These are phyloP conservation scores for Corinectria fuckeliana DNA, from an alignment of 2,329 filamentous ascomycete species.

Conservation along the genomic window DNA sequence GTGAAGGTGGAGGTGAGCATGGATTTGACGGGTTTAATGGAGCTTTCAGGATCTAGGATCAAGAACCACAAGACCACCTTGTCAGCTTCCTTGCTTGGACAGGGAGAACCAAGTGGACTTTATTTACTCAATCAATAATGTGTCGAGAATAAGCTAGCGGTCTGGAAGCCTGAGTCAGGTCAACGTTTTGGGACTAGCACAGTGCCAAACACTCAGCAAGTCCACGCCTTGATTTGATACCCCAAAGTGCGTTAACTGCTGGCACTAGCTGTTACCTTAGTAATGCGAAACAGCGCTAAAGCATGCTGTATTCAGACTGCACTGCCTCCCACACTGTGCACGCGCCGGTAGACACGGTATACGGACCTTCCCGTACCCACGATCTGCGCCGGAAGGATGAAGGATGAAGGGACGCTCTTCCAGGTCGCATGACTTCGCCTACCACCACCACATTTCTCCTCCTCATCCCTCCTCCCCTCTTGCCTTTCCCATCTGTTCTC, in stretches of 20 bases:
- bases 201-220: neutral
- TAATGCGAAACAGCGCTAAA: neutral
- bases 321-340: neutral
- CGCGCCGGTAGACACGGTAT: slow-evolving; percentile 16
- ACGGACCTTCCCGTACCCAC: neutral
- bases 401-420: neutral
- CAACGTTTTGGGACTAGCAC: no score
- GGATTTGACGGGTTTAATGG: neutral
- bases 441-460: neutral
- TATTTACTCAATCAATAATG: no score
- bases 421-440: slow-evolving; percentile 17
- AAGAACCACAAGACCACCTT: neutral
- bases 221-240: no score
- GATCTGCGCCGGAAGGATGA: slow-evolving; percentile 8
- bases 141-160: no score
- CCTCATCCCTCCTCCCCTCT: neutral
- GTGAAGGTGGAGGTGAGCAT: neutral
- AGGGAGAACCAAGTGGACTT: no score
- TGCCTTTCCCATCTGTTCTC: neutral
- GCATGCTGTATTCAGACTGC: neutral
- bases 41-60: neutral
- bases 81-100: neutral
- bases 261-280: neutral
- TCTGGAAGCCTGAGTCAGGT: no score
- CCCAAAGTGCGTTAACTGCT: neutral